phyloP scores from a whole-genome alignment of 2,329 filamentous ascomycete species.

The Bisporella sp. region DNA sequence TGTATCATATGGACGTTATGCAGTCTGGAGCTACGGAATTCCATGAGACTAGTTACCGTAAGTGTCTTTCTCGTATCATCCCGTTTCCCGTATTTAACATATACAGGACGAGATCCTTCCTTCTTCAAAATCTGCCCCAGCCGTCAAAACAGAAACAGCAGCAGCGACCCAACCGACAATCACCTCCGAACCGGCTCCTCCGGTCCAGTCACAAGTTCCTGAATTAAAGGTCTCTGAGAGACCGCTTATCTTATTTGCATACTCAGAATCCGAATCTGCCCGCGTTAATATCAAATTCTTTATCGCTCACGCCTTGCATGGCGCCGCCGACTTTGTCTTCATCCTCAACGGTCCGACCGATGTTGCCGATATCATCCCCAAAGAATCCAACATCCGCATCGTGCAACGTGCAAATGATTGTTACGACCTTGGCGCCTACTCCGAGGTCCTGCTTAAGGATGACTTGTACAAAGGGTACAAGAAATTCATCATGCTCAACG shows the following conservation, averaged over 20 bases:
- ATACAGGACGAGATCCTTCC: no score
- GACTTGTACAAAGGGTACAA: constrained; percentile 22
- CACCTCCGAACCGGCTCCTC: not conserved
- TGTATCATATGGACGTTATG: not conserved
- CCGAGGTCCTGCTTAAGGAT: constrained; percentile 18
- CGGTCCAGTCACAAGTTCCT: not conserved
- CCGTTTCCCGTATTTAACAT: no score
- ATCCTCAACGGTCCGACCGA: constrained; percentile 22
- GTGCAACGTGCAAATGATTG: constrained; percentile 21
- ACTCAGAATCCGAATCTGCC: constrained; percentile 19
- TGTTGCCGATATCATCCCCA: constrained; percentile 11
- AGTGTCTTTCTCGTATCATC: no score
- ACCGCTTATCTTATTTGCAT: constrained; percentile 23
- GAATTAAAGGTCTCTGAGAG: constrained; percentile 1
- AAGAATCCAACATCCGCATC: constrained; percentile 15
- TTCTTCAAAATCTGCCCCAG: not conserved
- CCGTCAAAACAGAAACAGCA: not conserved
- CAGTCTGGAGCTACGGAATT: not conserved
- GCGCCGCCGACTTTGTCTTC: constrained; percentile 23
- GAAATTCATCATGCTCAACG: constrained; percentile 24
- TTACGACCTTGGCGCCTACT: constrained; percentile 22
- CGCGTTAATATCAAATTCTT: constrained; percentile 23
- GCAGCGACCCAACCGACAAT: not conserved
- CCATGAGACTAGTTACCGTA: not conserved
- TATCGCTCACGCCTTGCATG: constrained; percentile 22